Conservation (phyloP, 78 protist genomes). For the Guillardia theta region DNA sequence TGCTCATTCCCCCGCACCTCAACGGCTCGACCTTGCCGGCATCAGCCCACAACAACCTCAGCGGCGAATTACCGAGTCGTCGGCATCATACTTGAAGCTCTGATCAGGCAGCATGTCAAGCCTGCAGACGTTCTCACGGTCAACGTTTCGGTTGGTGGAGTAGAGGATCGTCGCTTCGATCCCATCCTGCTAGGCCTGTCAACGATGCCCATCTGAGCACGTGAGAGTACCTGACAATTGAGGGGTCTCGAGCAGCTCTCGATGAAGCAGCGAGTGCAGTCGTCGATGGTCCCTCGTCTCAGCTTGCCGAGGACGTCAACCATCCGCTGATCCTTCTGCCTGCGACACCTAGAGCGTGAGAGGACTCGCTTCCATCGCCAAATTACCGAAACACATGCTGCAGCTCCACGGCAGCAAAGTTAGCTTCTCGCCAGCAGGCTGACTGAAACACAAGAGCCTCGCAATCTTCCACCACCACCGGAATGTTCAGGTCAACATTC, state of each 20-base stretch:
- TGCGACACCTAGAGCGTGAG: too few relatives aligned
- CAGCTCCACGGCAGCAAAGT: not conserved
- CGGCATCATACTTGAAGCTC: not conserved
- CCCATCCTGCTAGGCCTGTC: too few relatives aligned
- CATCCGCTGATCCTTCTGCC: not conserved
- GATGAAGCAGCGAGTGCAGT: not conserved
- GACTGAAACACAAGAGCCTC: not conserved
- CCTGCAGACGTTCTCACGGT: not conserved
- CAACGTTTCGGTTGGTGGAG: not conserved
- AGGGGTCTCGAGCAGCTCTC: not conserved
- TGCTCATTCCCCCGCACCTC: not conserved
- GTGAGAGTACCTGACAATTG: too few relatives aligned
- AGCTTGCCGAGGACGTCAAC: not conserved
- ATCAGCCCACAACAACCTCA: not conserved
- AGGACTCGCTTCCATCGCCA: too few relatives aligned
- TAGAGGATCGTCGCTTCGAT: conserved; percentile 9
- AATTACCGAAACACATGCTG: not conserved
- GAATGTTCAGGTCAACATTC: not conserved
- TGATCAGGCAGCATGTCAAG: not conserved
- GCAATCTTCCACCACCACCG: not conserved
- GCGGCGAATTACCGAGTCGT: not conserved
- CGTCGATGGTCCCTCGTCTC: not conserved
- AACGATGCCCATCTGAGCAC: too few relatives aligned
- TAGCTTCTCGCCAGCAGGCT: not conserved
- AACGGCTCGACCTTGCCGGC: not conserved